Percentiles rank a stretch among this genome's conserved stretches.
phyloP scores from a whole-genome alignment of 345 rosid species.

The Nasturtium officinale region DNA sequence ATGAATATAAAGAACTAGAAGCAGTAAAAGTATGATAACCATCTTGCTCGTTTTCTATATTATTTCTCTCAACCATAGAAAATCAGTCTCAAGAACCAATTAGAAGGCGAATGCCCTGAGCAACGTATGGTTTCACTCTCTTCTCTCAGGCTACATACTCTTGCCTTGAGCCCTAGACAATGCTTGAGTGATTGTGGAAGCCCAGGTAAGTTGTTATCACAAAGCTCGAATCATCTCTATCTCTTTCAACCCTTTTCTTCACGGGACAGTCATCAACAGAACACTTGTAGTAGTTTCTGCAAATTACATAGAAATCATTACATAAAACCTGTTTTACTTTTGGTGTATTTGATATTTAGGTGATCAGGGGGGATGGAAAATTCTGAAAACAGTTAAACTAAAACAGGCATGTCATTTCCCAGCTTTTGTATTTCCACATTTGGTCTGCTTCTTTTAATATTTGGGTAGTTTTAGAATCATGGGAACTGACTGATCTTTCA shows the following conservation, averaged over 20 bases:
- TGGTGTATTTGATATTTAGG: slow-evolving; percentile 21
- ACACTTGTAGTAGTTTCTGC: slow-evolving; percentile 87
- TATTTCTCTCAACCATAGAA: not conserved
- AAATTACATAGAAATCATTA: slow-evolving; percentile 19
- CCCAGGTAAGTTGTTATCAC: slow-evolving; percentile 92
- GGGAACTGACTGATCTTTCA: not conserved
- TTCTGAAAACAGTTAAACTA: not conserved
- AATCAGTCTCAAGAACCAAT: slow-evolving; percentile 21
- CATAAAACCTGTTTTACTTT: not conserved
- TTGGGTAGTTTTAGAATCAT: slow-evolving; percentile 1
- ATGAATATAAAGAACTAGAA: slow-evolving; percentile 19
- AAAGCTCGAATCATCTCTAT: slow-evolving; percentile 64
- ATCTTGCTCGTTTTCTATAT: not conserved
- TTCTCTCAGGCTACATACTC: not conserved
- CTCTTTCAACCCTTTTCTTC: slow-evolving; percentile 94
- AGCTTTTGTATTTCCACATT: slow-evolving; percentile 4
- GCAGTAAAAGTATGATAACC: not conserved
- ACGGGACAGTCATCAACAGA: slow-evolving; percentile 75
- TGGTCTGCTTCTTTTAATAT: slow-evolving; percentile 1
- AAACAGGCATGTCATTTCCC: slow-evolving; percentile 15
- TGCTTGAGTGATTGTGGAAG: slow-evolving; percentile 61
- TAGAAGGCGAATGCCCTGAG: not conserved
- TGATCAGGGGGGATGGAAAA: not conserved
- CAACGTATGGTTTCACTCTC: slow-evolving; percentile 16
- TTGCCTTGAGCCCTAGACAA: slow-evolving; percentile 5